Evolutionary conservation across 495 filamentous ascomycete genomes (phyloP), one percentile per base, ranked within the genome.

Genomic region (Aspergillus bertholletiae): DNA sequence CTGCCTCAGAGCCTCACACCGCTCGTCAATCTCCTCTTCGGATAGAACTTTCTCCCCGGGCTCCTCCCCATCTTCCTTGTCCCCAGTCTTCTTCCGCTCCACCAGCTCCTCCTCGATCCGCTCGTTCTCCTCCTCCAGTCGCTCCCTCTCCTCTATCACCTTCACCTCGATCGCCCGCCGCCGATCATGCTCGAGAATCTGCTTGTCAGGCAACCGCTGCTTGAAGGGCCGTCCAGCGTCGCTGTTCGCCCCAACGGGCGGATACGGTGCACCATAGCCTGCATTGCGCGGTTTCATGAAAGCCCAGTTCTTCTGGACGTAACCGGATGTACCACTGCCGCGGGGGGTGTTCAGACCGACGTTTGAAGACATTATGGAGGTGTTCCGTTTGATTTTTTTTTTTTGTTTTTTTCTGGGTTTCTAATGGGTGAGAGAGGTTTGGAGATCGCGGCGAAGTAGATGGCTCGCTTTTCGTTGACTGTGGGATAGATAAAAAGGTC

Each of bases 301-400:
- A 7, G 95, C 93, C 54, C 86, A 81, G 74, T 97, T 99, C 65
- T 89, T 89, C 67, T 97, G 93, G 49, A 99, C 92, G 75, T 97
- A 97, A 66, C 95, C 95, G 4, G 90, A 96, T 55, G 95, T 99
- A 52, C 94, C 94, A 61, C 85, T 91, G 53, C 95, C 95, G 57
- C 95, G 88, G 6, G 95, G 95, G 20, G 95, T 99, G 49, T 88
- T 80, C 65, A 99, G 91, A 56, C 95, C 95, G 73, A 99, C 95
- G 78, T 99, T 99, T 55, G 91, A 92, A 53, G 93, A 93, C 94
- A 97, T 98, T 41, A 43, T 62, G 26, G 28, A 39, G 49, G 32
- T 43, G 12, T 20, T 51, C 13, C 23, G 43, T 46, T 37, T 37
- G 34, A 37, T 30, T 2, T 15, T 30, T 44, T 46, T 0, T 34